Evolutionary conservation across 305 asterid species (phyloP).

Genomic region (Plantago coronopus): DNA sequence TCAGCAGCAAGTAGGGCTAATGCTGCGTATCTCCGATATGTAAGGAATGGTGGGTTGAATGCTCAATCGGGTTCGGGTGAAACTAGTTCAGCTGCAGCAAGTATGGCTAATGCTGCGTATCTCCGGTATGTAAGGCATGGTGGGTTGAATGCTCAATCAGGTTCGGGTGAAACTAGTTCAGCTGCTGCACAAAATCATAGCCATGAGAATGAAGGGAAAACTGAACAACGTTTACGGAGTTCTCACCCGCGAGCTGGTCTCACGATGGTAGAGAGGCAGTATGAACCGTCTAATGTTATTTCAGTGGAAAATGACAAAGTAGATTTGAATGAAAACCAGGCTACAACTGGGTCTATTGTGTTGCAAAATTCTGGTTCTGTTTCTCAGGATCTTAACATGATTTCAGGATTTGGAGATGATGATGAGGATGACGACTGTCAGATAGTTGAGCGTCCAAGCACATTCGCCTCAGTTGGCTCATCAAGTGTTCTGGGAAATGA

Average conservation of each 20-base stretch:
- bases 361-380: constrained; percentile 38
- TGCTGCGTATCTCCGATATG: constrained; percentile 32
- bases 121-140: constrained; percentile 38
- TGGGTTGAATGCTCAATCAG: constrained; percentile 50
- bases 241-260: constrained; percentile 32
- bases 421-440: constrained; percentile 51
- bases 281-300: constrained; percentile 36
- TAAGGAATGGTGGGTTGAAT: constrained; percentile 39
- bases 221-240: constrained; percentile 47
- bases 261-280: constrained; percentile 34
- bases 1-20: constrained; percentile 37
- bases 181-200: constrained; percentile 36
- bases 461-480: constrained; percentile 37
- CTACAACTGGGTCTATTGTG: constrained; percentile 30
- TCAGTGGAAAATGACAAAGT: constrained; percentile 39
- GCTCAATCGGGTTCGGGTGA: constrained; percentile 65
- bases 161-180: constrained; percentile 68
- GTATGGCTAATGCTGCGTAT: constrained; percentile 31
- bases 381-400: constrained; percentile 43
- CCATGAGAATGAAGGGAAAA: constrained; percentile 38
- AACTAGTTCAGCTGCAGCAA: constrained; percentile 55
- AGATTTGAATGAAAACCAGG: constrained; percentile 29
- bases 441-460: constrained; percentile 39
- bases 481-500: constrained; percentile 35
- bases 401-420: constrained; percentile 31